Percentiles rank a stretch among this genome's conserved stretches.
Evolutionary conservation across 1,284 basidiomycete genomes (phyloP).

Genomic region (Apiotrichum gracile): DNA sequence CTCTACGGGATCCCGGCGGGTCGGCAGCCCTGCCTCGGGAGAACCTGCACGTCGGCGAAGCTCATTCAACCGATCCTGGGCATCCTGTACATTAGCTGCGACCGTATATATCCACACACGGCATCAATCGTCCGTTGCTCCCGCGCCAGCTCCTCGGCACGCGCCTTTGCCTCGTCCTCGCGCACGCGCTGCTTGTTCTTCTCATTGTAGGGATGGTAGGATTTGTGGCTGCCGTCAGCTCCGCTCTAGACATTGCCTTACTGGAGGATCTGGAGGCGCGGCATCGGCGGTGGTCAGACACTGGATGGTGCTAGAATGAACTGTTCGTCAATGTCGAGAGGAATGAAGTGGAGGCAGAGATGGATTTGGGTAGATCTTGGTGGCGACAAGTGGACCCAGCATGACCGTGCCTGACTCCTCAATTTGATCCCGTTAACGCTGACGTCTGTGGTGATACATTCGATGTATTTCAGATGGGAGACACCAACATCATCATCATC

Average conservation of each 20-base stretch:
- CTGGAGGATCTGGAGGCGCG: constrained; percentile 44
- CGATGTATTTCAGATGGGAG: no score
- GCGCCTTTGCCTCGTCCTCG: constrained; percentile 46
- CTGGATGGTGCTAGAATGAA: neutral
- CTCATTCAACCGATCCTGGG: constrained; percentile 30
- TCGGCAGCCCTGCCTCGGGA: constrained; percentile 10
- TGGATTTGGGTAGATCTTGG: neutral
- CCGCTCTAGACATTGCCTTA: constrained; percentile 13
- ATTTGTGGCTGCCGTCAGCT: constrained; percentile 41
- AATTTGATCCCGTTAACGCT: constrained; percentile 6
- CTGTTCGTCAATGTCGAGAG: neutral
- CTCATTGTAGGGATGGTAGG: constrained; percentile 48
- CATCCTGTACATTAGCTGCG: constrained; percentile 19
- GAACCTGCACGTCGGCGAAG: constrained; percentile 37
- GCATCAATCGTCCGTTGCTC: constrained; percentile 38
- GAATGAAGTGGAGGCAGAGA: neutral
- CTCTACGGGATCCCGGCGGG: no score
- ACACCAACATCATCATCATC: neutral
- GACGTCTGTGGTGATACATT: constrained; percentile 8
- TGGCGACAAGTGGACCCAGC: neutral
- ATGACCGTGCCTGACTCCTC: neutral
- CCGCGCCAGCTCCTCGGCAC: constrained; percentile 30
- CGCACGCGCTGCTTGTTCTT: constrained; percentile 48
- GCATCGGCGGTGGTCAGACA: constrained; percentile 24
- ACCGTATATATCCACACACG: constrained; percentile 16